A percentile compares a stretch with the other conserved stretches of the same genome.
Conservation (phyloP, 805 yeast species). For the Spencermartinsiella europaea region DNA sequence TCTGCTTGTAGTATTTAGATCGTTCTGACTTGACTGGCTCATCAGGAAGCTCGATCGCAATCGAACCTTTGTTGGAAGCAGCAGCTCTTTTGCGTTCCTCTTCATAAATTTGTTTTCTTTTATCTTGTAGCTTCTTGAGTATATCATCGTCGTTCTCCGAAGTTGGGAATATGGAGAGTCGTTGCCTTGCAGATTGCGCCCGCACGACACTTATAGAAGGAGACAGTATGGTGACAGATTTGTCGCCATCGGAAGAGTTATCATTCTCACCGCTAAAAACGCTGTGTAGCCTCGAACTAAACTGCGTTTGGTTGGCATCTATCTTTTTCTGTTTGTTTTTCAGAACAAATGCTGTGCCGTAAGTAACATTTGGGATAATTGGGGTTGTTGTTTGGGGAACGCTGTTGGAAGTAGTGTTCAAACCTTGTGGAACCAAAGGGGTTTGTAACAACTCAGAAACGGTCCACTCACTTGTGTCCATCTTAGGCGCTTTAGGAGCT, state of each 20-base stretch:
- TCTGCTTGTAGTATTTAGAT: slow-evolving; percentile 8
- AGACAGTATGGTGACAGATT: not conserved
- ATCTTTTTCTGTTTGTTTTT: not conserved
- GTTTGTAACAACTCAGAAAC: no score
- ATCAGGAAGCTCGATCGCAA: not conserved
- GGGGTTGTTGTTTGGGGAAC: no score
- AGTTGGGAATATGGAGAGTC: not conserved
- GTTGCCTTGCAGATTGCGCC: slow-evolving; percentile 73
- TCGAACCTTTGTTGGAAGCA: not conserved
- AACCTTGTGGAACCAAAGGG: no score
- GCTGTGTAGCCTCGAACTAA: not conserved
- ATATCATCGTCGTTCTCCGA: slow-evolving; percentile 1
- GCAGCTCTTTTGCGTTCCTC: not conserved
- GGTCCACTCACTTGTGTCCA: no score
- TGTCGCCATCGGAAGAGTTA: not conserved
- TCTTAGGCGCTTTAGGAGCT: no score
- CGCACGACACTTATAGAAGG: slow-evolving; percentile 50
- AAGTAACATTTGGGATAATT: not conserved
- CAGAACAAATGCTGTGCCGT: not conserved
- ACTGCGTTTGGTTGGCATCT: not conserved
- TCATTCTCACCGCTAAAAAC: not conserved
- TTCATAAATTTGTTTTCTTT: not conserved
- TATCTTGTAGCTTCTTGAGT: slow-evolving; percentile 1
- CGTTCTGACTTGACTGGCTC: not conserved
- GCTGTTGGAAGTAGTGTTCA: no score